A percentile compares a stretch with the other conserved stretches of the same genome.
These are phyloP conservation scores for Alisma plantagoaquatica DNA, from an alignment of 106 monocot species.

Conservation along the genomic window DNA sequence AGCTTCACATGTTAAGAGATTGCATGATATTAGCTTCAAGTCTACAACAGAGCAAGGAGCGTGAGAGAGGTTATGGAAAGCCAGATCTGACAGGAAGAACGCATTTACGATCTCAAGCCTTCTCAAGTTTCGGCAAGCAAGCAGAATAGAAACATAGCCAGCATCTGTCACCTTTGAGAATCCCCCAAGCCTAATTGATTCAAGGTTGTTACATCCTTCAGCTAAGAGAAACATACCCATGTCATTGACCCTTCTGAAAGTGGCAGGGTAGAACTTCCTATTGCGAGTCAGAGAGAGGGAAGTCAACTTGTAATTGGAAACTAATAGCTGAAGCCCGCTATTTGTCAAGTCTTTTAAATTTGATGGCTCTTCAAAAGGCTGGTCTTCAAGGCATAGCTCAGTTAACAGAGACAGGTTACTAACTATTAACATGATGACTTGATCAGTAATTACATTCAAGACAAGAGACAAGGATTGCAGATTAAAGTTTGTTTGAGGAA, in stretches of 20 bases:
- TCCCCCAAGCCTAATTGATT: conserved; percentile 61
- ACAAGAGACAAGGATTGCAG: conserved; percentile 67
- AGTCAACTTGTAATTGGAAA: conserved; percentile 29
- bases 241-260: conserved; percentile 69
- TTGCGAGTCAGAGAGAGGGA: conserved; percentile 50
- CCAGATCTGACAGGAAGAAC: conserved; percentile 53
- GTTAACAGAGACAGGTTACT: conserved; percentile 31
- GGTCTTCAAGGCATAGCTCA: conserved; percentile 71
- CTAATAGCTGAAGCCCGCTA: conserved; percentile 47
- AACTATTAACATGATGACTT: conserved; percentile 30
- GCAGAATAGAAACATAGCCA: conserved; percentile 57
- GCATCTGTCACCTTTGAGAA: conserved; percentile 93
- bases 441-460: conserved; percentile 52
- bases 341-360: conserved; percentile 45
- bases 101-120: conserved; percentile 55
- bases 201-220: conserved; percentile 46
- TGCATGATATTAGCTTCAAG: conserved; percentile 64
- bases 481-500: not conserved
- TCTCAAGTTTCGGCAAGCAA: conserved; percentile 53
- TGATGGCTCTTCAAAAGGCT: conserved; percentile 23
- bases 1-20: conserved; percentile 52
- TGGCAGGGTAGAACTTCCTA: conserved; percentile 14
- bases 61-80: conserved; percentile 50
- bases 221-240: conserved; percentile 56
- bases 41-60: conserved; percentile 30